A percentile compares a stretch with the other conserved stretches of the same genome.
Evolutionary conservation across 1,284 basidiomycete species (phyloP).

Genomic region (Ceratobasidium papillatum): DNA sequence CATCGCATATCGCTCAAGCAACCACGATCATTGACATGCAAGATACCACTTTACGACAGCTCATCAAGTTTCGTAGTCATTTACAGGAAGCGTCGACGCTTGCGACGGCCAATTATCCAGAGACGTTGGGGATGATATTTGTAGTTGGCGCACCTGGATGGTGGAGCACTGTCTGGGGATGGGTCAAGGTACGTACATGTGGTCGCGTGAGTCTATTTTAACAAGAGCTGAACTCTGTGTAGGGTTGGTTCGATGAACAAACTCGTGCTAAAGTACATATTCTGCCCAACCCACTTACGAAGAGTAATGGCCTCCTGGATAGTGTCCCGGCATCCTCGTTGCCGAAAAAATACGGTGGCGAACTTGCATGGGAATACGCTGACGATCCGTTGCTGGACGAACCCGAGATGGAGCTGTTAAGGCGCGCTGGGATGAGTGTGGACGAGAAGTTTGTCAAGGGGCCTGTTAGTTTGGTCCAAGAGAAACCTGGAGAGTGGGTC

Average conservation of each 20-base stretch:
- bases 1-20: conserved; percentile 46
- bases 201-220: background rate
- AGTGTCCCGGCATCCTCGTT: conserved; percentile 27
- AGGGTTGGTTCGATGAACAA: conserved; percentile 79
- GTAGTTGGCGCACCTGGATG: conserved; percentile 79
- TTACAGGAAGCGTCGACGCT: conserved; percentile 76
- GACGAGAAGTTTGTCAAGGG: conserved; percentile 26
- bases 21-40: conserved; percentile 76
- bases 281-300: conserved; percentile 49
- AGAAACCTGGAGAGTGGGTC: conserved; percentile 11
- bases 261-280: conserved; percentile 77
- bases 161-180: conserved; percentile 79
- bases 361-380: conserved; percentile 41
- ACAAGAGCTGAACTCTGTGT: conserved; percentile 27
- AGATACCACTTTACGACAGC: conserved; percentile 64
- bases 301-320: conserved; percentile 30
- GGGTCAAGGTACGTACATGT: conserved; percentile 67
- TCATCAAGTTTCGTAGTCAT: conserved; percentile 74
- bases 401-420: conserved; percentile 34
- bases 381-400: conserved; percentile 41
- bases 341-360: conserved; percentile 43
- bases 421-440: conserved; percentile 20
- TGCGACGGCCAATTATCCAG: conserved; percentile 81
- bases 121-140: conserved; percentile 56
- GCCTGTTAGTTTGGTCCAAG: conserved; percentile 8